Conservation (phyloP, 108 stramenopile species). For the Ochromonas danica region DNA sequence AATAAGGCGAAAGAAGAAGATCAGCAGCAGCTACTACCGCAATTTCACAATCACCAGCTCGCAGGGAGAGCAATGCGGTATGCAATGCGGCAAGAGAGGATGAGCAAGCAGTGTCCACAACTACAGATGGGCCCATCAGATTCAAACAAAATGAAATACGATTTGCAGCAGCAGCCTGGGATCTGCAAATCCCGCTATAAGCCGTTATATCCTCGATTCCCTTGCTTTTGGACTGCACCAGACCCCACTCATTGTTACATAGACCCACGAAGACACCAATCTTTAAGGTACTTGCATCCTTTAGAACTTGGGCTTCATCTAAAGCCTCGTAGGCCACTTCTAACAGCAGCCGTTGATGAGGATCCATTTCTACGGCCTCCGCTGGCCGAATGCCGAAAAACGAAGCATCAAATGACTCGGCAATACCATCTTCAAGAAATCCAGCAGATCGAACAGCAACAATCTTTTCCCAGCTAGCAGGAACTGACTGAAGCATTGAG, state of each 20-base stretch:
- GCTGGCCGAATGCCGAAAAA: slow-evolving; percentile 49
- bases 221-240: neutral
- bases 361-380: slow-evolving; percentile 54
- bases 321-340: slow-evolving; percentile 54
- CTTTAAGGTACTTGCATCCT: neutral
- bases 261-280: slow-evolving; percentile 44
- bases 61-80: slow-evolving; percentile 40
- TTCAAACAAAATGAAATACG: slow-evolving; percentile 50
- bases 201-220: neutral
- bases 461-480: neutral
- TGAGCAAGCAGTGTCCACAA: slow-evolving; percentile 58
- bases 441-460: slow-evolving; percentile 27
- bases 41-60: slow-evolving; percentile 30
- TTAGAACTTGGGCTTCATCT: slow-evolving; percentile 39
- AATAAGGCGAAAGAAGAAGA: slow-evolving; percentile 44
- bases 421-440: slow-evolving; percentile 34
- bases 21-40: slow-evolving; percentile 53
- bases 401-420: slow-evolving; percentile 47
- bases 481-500: neutral
- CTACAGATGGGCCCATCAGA: slow-evolving; percentile 52
- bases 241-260: slow-evolving; percentile 36
- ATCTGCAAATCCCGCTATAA: slow-evolving; percentile 40
- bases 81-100: slow-evolving; percentile 56
- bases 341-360: slow-evolving; percentile 56
- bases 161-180: slow-evolving; percentile 47